Evolutionary conservation across 768 basidiomycete species (phyloP).

Genomic region (Obba rivulosa): DNA sequence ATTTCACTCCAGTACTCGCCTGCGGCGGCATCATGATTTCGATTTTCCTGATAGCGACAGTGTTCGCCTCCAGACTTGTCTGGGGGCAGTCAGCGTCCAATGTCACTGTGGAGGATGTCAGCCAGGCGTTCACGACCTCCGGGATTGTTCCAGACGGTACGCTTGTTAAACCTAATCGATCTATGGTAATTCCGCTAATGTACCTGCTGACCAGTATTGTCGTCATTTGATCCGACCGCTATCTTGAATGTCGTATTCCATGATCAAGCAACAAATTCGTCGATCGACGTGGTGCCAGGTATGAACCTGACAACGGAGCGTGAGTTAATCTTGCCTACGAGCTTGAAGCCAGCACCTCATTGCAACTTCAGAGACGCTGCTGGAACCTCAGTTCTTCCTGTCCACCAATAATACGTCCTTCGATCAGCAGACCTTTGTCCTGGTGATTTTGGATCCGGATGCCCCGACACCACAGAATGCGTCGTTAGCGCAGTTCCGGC

Average conservation of each 20-base stretch:
- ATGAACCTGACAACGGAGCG: conserved; percentile 12
- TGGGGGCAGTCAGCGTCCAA: not conserved
- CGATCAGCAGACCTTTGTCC: conserved; percentile 19
- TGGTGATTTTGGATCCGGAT: conserved; percentile 29
- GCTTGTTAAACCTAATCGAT: not conserved
- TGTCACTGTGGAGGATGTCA: conserved; percentile 5
- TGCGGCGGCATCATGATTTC: no score
- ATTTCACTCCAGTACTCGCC: no score
- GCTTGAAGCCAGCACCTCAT: not conserved
- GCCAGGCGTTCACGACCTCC: conserved; percentile 9
- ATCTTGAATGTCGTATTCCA: conserved; percentile 11
- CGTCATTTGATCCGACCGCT: conserved; percentile 10
- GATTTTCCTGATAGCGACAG: no score
- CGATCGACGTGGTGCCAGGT: conserved; percentile 8
- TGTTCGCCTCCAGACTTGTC: not conserved
- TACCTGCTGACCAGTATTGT: conserved; percentile 2
- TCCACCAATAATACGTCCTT: conserved; percentile 3
- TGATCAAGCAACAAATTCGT: conserved; percentile 9
- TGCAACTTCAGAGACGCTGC: conserved; percentile 5
- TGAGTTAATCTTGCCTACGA: conserved; percentile 1
- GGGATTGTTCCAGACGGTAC: conserved; percentile 12
- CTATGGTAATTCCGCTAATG: not conserved
- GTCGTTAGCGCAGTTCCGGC: conserved; percentile 23
- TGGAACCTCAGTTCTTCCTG: conserved; percentile 9
- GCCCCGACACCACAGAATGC: conserved; percentile 27